Base-by-base conservation (phyloP, 2,329 filamentous ascomycete species). In the Phyllosticta paracitricarpa region DNA sequence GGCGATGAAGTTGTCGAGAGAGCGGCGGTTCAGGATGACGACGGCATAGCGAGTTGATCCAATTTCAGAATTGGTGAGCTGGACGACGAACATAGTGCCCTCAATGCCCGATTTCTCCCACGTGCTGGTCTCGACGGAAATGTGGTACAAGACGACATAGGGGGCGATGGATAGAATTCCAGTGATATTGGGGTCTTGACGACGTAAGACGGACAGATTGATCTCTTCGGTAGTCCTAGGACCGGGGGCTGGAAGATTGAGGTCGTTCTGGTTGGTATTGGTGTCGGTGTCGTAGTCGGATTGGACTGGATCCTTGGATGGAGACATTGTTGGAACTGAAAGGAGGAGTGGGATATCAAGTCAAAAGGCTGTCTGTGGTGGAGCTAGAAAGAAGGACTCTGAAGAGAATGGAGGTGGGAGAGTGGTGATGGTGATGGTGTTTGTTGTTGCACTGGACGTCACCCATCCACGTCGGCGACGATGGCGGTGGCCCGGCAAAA, bases 61-160 rank as follows among this genome's bases (percentile, higher is more conserved):
- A 9, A 65, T 63, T 59, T 83, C 63, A 3, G 66, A 68, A 6
- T 70, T 69, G 2, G 66, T 66, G 17, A 86, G 76, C 65, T 88
- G 82, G 78, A 89, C 95, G 59, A 97, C 84, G 73, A 97, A 99
- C 65, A 97, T 79, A 12, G 90, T 89, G 51, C 94, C 94, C 75
- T 96, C 92, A 10, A 92, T 82, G 61, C 87, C 89, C 54, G 83
- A 84, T 78, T 95, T 96, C 71, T 94, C 89, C 94, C 94, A 97
- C 63, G 79, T 76, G 58, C 82, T 78, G 2, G 84, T 81, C 4
- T 80, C 75, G 55, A 84, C 79, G 64, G 81, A 84, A 77, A 95
- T 94, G 56, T 82, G 83, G 79, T 97, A 97, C 66, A 97, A 82
- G 40, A 94, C 89, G 26, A 89, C 89, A 69, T 93, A 96, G 33